Percentiles rank a stretch among this genome's conserved stretches.
These are phyloP conservation scores for Fusarium sulawesiense DNA, from an alignment of 2,329 filamentous ascomycete species.

Conservation along the genomic window DNA sequence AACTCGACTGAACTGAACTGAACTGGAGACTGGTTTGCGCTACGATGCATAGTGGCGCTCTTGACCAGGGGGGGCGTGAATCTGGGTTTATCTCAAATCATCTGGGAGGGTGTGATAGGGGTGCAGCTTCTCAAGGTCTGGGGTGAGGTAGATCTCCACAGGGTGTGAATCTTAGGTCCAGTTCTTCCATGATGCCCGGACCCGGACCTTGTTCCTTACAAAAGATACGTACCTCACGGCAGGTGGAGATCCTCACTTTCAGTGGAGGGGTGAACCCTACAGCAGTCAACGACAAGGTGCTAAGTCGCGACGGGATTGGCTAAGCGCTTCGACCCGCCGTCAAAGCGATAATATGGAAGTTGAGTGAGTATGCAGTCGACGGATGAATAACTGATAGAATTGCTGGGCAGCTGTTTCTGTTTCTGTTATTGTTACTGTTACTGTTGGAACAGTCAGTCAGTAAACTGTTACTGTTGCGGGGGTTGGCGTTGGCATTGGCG, in stretches of 20 bases:
- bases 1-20: not conserved
- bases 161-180: not conserved
- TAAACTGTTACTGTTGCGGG: not conserved
- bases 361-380: not conserved
- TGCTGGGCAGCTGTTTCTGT: not conserved
- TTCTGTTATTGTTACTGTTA: not conserved
- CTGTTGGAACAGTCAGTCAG: not conserved
- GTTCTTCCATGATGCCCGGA: not conserved
- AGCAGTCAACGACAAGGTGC: not conserved
- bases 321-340: constrained; percentile 26
- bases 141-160: not conserved
- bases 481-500: constrained; percentile 18
- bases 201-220: not conserved
- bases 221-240: not conserved
- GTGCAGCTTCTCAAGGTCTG: not conserved
- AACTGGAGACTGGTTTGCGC: not conserved
- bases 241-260: not conserved
- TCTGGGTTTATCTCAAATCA: constrained; percentile 23
- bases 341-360: constrained; percentile 32
- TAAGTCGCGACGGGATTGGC: constrained; percentile 26
- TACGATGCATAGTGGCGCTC: constrained; percentile 27
- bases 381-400: constrained; percentile 5
- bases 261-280: constrained; percentile 13
- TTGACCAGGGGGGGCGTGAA: constrained; percentile 26
- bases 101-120: not conserved